Evolutionary conservation across 257 asterid genomes (phyloP).

Genomic region (Mitragyna speciosa): DNA sequence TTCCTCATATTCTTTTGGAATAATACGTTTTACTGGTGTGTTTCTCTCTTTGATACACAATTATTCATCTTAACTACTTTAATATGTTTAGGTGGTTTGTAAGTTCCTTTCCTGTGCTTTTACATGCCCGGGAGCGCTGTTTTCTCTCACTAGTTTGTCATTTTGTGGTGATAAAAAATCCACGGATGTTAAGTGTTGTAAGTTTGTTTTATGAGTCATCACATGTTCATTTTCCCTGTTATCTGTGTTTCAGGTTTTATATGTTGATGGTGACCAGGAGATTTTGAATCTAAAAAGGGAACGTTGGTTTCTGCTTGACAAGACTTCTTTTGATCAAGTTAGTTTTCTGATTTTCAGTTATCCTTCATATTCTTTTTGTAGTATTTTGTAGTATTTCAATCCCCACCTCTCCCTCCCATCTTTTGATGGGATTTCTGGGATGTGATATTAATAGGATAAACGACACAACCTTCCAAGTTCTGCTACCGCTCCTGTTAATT

Average conservation of each 20-base stretch:
- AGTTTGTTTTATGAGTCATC: neutral
- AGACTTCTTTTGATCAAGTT: conserved; percentile 14
- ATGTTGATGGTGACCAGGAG: conserved; percentile 43
- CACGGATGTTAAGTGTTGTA: neutral
- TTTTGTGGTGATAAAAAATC: neutral
- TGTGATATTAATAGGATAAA: conserved; percentile 22
- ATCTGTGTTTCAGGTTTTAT: conserved; percentile 35
- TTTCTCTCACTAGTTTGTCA: neutral
- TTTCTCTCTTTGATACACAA: neutral
- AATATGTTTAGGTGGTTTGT: neutral
- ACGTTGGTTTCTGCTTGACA: conserved; percentile 33
- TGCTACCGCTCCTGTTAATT: conserved; percentile 24
- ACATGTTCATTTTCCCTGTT: neutral
- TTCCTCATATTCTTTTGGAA: neutral
- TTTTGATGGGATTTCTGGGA: conserved; percentile 20
- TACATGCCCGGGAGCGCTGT: neutral
- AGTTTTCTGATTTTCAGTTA: conserved; percentile 12
- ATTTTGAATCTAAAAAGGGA: conserved; percentile 38
- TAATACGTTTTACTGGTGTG: neutral
- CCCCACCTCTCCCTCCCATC: neutral
- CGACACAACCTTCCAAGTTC: conserved; percentile 14
- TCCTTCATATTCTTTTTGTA: conserved; percentile 3
- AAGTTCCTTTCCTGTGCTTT: neutral
- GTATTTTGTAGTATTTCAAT: neutral
- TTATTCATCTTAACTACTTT: neutral